phyloP scores from a whole-genome alignment of 495 filamentous ascomycete species.

The Trichoderma virens region DNA sequence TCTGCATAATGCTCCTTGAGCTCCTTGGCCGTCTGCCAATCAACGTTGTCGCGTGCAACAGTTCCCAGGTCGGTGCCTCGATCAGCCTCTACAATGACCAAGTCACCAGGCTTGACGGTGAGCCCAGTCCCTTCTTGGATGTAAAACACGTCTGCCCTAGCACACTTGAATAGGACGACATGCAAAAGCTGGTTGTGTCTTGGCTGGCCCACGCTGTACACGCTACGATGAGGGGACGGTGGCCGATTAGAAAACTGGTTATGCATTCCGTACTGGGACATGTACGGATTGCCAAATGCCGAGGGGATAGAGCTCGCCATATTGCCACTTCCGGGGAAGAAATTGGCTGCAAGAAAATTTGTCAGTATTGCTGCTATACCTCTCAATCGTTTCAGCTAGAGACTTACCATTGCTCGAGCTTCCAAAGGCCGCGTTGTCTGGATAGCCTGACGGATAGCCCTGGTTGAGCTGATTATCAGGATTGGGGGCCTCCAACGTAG shows the following conservation, averaged over 20 bases:
- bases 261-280: conserved; percentile 38
- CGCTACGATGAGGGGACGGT: conserved; percentile 49
- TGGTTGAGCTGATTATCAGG: conserved; percentile 32
- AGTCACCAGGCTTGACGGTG: conserved; percentile 78
- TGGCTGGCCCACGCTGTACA: conserved; percentile 55
- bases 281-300: conserved; percentile 31
- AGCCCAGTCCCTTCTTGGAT: conserved; percentile 92
- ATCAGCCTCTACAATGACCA: conserved; percentile 96
- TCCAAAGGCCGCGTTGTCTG: conserved; percentile 27
- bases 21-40: conserved; percentile 75
- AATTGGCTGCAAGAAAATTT: conserved; percentile 33
- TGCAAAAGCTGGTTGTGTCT: conserved; percentile 79
- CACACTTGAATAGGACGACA: conserved; percentile 93
- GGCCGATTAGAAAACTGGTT: conserved; percentile 48
- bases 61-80: conserved; percentile 92
- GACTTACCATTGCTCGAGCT: conserved; percentile 29
- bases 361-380: conserved; percentile 1
- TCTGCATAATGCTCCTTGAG: conserved; percentile 82
- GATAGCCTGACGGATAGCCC: conserved; percentile 25
- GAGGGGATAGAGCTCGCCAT: conserved; percentile 30
- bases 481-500: conserved; percentile 32
- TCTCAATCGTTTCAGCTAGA: background rate
- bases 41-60: conserved; percentile 77
- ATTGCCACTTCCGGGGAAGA: conserved; percentile 34
- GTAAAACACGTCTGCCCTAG: conserved; percentile 90